Percentiles rank a stretch among this genome's conserved stretches.
phyloP scores from a whole-genome alignment of 768 basidiomycete species.

The Lepiota subincarnata region DNA sequence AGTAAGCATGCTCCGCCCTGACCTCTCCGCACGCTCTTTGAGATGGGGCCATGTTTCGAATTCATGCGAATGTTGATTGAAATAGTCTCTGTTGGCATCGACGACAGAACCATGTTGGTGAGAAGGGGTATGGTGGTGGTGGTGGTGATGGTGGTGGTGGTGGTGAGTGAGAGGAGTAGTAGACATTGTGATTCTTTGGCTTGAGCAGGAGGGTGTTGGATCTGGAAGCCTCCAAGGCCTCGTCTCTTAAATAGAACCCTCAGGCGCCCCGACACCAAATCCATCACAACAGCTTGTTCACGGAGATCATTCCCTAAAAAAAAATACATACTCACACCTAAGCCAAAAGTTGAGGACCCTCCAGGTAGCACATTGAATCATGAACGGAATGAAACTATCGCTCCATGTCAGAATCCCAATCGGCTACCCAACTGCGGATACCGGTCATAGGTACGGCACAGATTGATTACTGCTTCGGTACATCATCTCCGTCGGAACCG shows the following conservation, averaged over 20 bases:
- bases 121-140: conserved; percentile 7
- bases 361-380: background rate
- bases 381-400: background rate
- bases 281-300: too few species aligned
- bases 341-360: background rate
- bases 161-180: background rate
- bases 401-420: background rate
- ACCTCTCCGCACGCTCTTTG: conserved; percentile 16
- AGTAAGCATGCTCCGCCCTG: background rate
- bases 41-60: conserved; percentile 13
- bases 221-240: background rate
- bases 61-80: background rate
- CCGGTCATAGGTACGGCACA: too few species aligned
- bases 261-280: too few species aligned
- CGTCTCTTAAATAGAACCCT: too few species aligned
- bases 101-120: conserved; percentile 1
- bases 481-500: too few species aligned
- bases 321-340: background rate
- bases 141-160: conserved; percentile 4
- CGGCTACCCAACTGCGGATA: background rate
- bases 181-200: too few species aligned
- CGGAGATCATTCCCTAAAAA: background rate
- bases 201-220: background rate
- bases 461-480: too few species aligned
- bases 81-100: conserved; percentile 11